Evolutionary conservation across 1,284 basidiomycete genomes (phyloP).

Genomic region (Marasmius sp.): DNA sequence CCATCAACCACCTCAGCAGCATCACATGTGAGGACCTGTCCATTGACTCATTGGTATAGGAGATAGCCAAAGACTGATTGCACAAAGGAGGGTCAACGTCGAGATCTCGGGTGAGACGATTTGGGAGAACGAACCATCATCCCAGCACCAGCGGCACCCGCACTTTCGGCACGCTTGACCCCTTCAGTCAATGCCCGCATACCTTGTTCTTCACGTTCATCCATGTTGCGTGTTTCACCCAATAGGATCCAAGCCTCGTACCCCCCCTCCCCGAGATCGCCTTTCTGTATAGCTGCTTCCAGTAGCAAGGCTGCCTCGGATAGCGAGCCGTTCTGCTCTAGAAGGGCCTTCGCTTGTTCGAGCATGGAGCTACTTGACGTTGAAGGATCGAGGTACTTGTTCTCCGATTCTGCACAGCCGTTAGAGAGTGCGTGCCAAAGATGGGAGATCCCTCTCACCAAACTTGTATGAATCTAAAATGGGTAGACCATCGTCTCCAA

Average conservation of each 20-base stretch:
- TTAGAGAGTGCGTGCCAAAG: conserved; percentile 2
- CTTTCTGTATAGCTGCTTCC: conserved; percentile 85
- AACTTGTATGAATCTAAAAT: conserved; percentile 71
- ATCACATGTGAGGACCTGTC: conserved; percentile 88
- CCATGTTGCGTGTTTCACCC: conserved; percentile 94
- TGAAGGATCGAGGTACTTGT: conserved; percentile 63
- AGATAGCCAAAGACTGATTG: conserved; percentile 95
- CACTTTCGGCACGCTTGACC: conserved; percentile 61
- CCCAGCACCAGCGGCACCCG: conserved; percentile 69
- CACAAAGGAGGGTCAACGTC: conserved; percentile 1
- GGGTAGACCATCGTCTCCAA: conserved; percentile 75
- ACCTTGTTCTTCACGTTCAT: conserved; percentile 84
- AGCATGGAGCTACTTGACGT: conserved; percentile 59
- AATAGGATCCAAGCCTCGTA: conserved; percentile 93
- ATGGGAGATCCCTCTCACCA: conserved; percentile 47
- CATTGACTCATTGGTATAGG: conserved; percentile 95
- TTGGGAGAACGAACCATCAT: conserved; percentile 66
- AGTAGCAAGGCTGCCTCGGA: conserved; percentile 83
- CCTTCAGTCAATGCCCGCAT: conserved; percentile 76
- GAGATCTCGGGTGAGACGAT: conserved; percentile 1
- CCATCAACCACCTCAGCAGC: conserved; percentile 84
- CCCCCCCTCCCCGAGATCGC: conserved; percentile 74
- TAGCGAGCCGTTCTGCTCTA: conserved; percentile 80
- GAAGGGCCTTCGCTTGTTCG: conserved; percentile 67
- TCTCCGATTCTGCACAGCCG: conserved; percentile 53